phyloP scores from a whole-genome alignment of 352 stramenopile genomes.

The Phytopythium cucurbitacearum region DNA sequence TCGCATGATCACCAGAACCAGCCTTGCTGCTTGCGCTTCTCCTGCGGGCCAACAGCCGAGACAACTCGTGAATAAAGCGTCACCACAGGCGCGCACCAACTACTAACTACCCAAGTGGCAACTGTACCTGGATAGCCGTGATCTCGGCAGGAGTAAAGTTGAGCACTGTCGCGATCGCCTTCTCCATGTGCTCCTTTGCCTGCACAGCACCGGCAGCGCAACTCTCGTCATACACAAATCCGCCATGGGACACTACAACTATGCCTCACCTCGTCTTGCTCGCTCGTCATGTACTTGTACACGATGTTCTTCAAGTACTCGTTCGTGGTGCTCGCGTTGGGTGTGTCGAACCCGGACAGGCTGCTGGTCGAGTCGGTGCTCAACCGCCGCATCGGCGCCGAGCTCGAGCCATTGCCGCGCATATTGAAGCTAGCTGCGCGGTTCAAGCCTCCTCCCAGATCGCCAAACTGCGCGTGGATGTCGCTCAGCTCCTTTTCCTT shows the following conservation, averaged over 20 bases:
- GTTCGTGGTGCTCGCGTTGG: constrained; percentile 76
- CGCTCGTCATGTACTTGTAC: constrained; percentile 89
- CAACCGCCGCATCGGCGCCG: constrained; percentile 48
- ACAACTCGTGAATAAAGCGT: background rate
- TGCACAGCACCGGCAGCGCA: constrained; percentile 7
- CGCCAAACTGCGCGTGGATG: constrained; percentile 59
- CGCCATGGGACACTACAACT: background rate
- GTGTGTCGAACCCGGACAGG: constrained; percentile 76
- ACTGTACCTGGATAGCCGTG: constrained; percentile 42
- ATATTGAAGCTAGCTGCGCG: constrained; percentile 27
- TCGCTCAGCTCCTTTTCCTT: constrained; percentile 78
- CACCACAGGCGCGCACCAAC: background rate
- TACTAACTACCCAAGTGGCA: background rate
- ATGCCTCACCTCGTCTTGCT: constrained; percentile 58
- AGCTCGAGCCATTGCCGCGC: constrained; percentile 14
- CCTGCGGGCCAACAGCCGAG: constrained; percentile 10
- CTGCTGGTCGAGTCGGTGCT: constrained; percentile 80
- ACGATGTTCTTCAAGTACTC: constrained; percentile 91
- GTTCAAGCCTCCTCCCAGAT: constrained; percentile 28
- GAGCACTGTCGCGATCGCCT: constrained; percentile 82
- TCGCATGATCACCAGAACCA: constrained; percentile 57
- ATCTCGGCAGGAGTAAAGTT: constrained; percentile 78
- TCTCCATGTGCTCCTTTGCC: constrained; percentile 88
- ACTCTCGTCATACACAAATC: constrained; percentile 1
- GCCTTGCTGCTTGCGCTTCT: constrained; percentile 56